These are phyloP conservation scores for Trichoderma lentiforme DNA, from an alignment of 2,329 filamentous ascomycete genomes.

Conservation along the genomic window DNA sequence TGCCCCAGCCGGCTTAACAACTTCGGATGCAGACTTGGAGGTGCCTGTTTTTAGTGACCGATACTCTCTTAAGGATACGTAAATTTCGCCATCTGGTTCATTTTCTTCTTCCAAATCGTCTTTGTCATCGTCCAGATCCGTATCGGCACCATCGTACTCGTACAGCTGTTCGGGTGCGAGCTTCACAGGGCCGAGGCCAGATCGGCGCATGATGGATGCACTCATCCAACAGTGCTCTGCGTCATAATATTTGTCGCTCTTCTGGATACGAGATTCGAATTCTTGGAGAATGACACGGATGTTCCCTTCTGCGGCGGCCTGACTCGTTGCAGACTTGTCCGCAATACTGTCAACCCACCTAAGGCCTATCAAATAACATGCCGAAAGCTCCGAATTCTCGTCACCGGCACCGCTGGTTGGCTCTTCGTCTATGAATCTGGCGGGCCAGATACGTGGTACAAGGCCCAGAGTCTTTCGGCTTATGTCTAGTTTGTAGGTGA, in stretches of 20 bases:
- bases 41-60: background rate
- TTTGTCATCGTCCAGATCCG: background rate
- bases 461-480: constrained; percentile 50
- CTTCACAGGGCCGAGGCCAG: constrained; percentile 41
- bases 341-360: constrained; percentile 31
- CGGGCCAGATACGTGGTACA: constrained; percentile 60
- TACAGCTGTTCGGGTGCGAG: constrained; percentile 51
- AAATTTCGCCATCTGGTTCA: constrained; percentile 32
- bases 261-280: constrained; percentile 48
- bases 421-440: constrained; percentile 47
- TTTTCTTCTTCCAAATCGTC: constrained; percentile 29
- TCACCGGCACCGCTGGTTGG: constrained; percentile 25
- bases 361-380: constrained; percentile 61
- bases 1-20: constrained; percentile 31
- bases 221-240: constrained; percentile 47
- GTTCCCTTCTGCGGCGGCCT: constrained; percentile 39
- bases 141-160: constrained; percentile 30
- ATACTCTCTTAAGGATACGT: constrained; percentile 13
- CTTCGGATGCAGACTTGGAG: background rate
- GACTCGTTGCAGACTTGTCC: constrained; percentile 36
- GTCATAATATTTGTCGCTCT: constrained; percentile 49
- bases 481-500: constrained; percentile 45
- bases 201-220: constrained; percentile 36
- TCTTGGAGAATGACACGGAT: constrained; percentile 44
- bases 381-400: constrained; percentile 48